These are phyloP conservation scores for Pseudogymnoascus sp. DNA, from an alignment of 2,329 filamentous ascomycete species.

Conservation along the genomic window DNA sequence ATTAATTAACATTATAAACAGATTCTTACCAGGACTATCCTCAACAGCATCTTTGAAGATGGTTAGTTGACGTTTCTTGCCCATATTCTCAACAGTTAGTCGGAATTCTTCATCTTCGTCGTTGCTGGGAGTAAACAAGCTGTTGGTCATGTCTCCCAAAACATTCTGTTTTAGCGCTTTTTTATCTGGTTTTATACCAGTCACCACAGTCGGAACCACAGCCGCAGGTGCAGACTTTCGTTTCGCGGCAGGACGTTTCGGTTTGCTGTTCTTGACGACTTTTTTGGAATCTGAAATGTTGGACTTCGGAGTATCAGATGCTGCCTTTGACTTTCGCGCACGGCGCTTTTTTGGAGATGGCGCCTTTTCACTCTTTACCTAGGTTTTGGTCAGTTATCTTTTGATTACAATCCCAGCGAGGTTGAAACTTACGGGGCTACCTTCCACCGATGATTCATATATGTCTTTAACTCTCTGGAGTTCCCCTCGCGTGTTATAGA, in stretches of 20 bases:
- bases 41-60: slow-evolving; percentile 26
- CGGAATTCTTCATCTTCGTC: slow-evolving; percentile 29
- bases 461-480: slow-evolving; percentile 49
- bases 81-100: slow-evolving; percentile 23
- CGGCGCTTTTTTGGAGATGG: slow-evolving; percentile 25
- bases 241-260: slow-evolving; percentile 17
- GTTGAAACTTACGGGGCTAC: slow-evolving; percentile 39
- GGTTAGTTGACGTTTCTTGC: slow-evolving; percentile 24
- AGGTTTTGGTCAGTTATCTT: not conserved
- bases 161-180: not conserved
- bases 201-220: slow-evolving; percentile 16
- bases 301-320: slow-evolving; percentile 1
- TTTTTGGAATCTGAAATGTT: slow-evolving; percentile 22
- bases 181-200: slow-evolving; percentile 15
- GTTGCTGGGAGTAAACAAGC: slow-evolving; percentile 17
- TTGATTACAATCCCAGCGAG: not conserved
- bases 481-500: slow-evolving; percentile 49
- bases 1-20: not conserved
- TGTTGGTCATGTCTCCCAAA: not conserved
- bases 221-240: slow-evolving; percentile 17
- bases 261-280: not conserved
- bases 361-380: slow-evolving; percentile 1
- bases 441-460: slow-evolving; percentile 50
- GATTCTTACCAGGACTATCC: slow-evolving; percentile 24
- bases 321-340: slow-evolving; percentile 18